phyloP scores from a whole-genome alignment of 2,329 filamentous ascomycete species.

The Cucurbitaria berberidis region DNA sequence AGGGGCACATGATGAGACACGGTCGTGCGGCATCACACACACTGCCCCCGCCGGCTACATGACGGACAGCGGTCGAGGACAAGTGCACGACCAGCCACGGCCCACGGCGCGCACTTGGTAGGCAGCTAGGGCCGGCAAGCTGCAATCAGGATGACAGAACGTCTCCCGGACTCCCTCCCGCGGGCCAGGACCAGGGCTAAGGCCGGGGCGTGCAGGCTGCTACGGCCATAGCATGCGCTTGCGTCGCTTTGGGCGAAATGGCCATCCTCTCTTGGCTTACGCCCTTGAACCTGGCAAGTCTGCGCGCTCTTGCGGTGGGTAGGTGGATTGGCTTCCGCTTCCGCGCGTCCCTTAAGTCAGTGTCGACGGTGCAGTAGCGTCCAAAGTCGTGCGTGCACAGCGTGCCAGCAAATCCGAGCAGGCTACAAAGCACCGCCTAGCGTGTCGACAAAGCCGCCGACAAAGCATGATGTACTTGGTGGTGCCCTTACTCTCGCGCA shows the following conservation, averaged over 20 bases:
- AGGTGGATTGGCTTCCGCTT: slow-evolving; percentile 27
- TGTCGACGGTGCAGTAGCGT: slow-evolving; percentile 36
- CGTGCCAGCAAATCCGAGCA: slow-evolving; percentile 24
- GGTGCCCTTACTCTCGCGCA: slow-evolving; percentile 34
- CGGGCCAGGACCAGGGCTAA: slow-evolving; percentile 20
- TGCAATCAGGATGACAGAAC: slow-evolving; percentile 19
- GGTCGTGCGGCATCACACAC: slow-evolving; percentile 19
- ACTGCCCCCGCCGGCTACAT: slow-evolving; percentile 9
- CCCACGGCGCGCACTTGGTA: slow-evolving; percentile 8
- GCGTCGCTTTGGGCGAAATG: slow-evolving; percentile 26
- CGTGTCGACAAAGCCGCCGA: slow-evolving; percentile 32
- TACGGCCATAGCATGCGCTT: slow-evolving; percentile 26
- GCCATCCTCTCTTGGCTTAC: slow-evolving; percentile 15
- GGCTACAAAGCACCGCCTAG: slow-evolving; percentile 18
- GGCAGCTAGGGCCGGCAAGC: slow-evolving; percentile 4
- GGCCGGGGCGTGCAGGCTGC: no score
- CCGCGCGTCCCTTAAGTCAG: slow-evolving; percentile 39
- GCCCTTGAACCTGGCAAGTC: no score
- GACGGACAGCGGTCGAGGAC: slow-evolving; percentile 4
- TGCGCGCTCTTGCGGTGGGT: slow-evolving; percentile 29
- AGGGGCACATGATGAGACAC: slow-evolving; percentile 26
- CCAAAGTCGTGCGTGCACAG: slow-evolving; percentile 20
- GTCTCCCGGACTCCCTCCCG: slow-evolving; percentile 26
- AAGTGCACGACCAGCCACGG: slow-evolving; percentile 9
- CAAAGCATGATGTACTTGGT: slow-evolving; percentile 33